Percentiles rank a stretch among this genome's conserved stretches.
Conservation (phyloP, 306 rosid genomes). For the Glycyrrhiza uralensis region DNA sequence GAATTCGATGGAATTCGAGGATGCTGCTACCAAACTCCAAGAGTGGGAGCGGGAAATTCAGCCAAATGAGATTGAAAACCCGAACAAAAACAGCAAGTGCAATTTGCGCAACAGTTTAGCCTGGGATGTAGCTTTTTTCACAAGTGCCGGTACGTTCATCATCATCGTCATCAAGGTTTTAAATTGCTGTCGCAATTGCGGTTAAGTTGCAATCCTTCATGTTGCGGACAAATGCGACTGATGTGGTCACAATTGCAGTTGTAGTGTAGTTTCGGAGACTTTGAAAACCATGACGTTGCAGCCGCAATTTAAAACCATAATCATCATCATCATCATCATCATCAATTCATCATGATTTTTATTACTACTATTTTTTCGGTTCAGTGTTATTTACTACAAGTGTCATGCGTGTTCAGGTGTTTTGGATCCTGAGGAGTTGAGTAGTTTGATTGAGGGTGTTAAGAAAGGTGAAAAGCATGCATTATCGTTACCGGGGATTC, state of each 20-base stretch:
- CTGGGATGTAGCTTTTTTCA: slow-evolving; percentile 83
- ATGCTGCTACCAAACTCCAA: slow-evolving; percentile 24
- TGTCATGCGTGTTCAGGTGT: slow-evolving; percentile 42
- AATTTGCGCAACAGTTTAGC: slow-evolving; percentile 76
- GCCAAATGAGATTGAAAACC: slow-evolving; percentile 37
- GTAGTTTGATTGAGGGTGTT: slow-evolving; percentile 61
- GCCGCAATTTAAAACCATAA: too few relatives aligned
- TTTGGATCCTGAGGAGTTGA: slow-evolving; percentile 71
- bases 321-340: too few relatives aligned
- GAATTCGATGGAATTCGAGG: slow-evolving; percentile 37
- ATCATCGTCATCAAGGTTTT: too few relatives aligned
- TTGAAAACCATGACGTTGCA: too few relatives aligned
- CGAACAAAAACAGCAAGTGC: slow-evolving; percentile 49
- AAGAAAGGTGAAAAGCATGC: slow-evolving; percentile 42
- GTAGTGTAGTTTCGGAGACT: too few relatives aligned
- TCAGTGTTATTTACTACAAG: not conserved
- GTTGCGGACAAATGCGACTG: too few relatives aligned
- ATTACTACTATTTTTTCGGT: too few relatives aligned
- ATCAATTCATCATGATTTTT: too few relatives aligned
- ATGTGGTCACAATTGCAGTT: too few relatives aligned
- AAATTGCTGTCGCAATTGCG: too few relatives aligned
- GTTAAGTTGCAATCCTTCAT: too few relatives aligned
- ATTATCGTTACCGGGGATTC: slow-evolving; percentile 38
- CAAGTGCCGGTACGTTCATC: slow-evolving; percentile 59
- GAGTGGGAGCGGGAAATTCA: slow-evolving; percentile 37